Evolutionary conservation across 768 basidiomycete species (phyloP), one percentile per base, ranked within the genome.

Genomic region (Boletus eberwhitei): DNA sequence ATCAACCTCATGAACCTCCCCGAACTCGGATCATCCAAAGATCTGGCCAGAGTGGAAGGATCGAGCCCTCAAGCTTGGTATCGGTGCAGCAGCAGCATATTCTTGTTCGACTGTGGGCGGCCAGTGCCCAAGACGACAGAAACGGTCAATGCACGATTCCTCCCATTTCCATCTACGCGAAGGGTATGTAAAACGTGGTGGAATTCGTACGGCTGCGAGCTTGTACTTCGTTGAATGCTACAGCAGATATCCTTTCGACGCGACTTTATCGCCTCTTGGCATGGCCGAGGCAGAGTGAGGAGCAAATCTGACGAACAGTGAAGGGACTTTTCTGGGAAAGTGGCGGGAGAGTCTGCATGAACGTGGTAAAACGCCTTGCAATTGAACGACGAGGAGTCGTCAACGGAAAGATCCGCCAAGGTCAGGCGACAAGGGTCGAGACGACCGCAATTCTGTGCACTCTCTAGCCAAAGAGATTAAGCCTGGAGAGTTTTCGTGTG

Each of bases 331-430:
- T 49, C 86, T 81, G 3, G 2, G 65, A 90, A 90, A 1, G 88
- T 88, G 2, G 87, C 88, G 26, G 90, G 85, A 11, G 86, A 87
- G 87, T 22, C 22, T 22, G 3, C 22, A 22, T 22, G 22, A 22
- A 31, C 86, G n/a, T n/a, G n/a, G n/a, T n/a, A 78, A 71, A 90
- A 90, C 1, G 88, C 77, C 59, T 79, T 85, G 58, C 90, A 79
- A 70, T 86, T 87, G 72, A 90, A 90, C 0, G 85, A 86, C 0
- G 61, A 54, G 0, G 32, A 26, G 14, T 63, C 53, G 5, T 66
- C 66, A 42, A 49, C 46, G 34, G 66, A 38, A 17, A 59, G 50
- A 50, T 50, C 59, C 40, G 62, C 43, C 17, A 66, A 51, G 8
- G 68, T 70, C 62, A n/a, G 67, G 61, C 8, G 75, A 50, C 16